Base-by-base conservation (phyloP, 805 yeast genomes). In the Myxozyma neglecta region DNA sequence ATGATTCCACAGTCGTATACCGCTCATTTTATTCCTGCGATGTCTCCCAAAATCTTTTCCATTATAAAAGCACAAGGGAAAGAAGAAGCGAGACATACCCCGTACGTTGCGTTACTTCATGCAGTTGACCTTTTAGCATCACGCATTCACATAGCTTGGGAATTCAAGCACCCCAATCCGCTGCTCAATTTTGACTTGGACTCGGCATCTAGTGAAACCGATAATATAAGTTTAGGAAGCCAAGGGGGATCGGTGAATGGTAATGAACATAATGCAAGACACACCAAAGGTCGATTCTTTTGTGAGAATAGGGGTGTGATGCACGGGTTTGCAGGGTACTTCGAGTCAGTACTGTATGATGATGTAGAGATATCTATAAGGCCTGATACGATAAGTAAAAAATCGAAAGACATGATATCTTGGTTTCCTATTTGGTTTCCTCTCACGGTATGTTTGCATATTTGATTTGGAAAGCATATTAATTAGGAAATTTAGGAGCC, bases 311-410 rank as follows among this genome's bases (percentile, higher is more conserved):
- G 81, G 56, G 82, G 87, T 1, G 80, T 80, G 18, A 72, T 89
- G 2, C 92, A 90, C 71, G 97, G 93, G 0, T 72, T 91, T 40
- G 76, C 84, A 3, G 97, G 97, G 0, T 85, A 78, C 70, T 92
- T 92, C 70, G 80, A 79, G n/a, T 85, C 94, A 0, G 81, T 74
- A 1, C 77, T 91, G n/a, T 89, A 85, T 71, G 82, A 80, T 1
- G 86, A 84, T 51, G 76, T 85, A 29, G 70, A 71, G 8, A 75
- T 89, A 4, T 81, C 87, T 35, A 85, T 81, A 14, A 73, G 76
- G 37, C 85, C 85, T 1, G 76, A 73, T 18, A 70, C 73, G 32
- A 70, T 56, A 53, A 63, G 68, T 36, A 53, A 57, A 8, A 70
- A 69, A 13, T 79, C 87, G 1, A 69, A 76, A 1, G 79, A 79